Base-by-base conservation (phyloP, 2,329 filamentous ascomycete genomes). In the Phaeophleospora eucalypticola region DNA sequence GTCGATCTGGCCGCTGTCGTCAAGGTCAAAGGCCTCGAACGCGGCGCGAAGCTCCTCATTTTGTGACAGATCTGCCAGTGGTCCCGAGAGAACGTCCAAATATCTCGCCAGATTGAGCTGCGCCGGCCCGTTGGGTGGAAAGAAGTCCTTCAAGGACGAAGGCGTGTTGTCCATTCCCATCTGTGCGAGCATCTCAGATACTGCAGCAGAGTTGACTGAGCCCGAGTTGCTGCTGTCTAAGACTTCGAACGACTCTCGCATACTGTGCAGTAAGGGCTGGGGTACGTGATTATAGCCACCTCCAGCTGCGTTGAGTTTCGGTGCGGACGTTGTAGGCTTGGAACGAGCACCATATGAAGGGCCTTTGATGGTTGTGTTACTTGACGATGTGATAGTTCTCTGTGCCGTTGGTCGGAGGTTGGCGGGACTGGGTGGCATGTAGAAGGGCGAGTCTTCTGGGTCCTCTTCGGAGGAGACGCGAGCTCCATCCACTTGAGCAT, bases 11-110 rank as follows among this genome's bases (percentile, higher is more conserved):
- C 93, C 93, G 60, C 87, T 93, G 65, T 98, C 93, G 53, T 95
- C 89, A 52, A 95, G 87, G 63, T 98, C 93, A 64, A 97, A 97
- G 0, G 93, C 93, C 2, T 89, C 89, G 58, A 98, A 91, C 0
- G 93, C 93, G 1, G 89, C 91, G 16, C 89, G 73, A 8, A 98
- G 78, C 64, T 98, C 93, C 14, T 82, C 78, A 17, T 82, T 80
- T 0, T 87, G 83, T 0, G 88, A 94, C 15, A 97, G 74, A 0
- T 83, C 79, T 1, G 82, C 80, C 2, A 97, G 74, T 2, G 87
- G 78, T 8, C 81, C 79, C 1, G 90, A 87, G 2, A 98, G 74
- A 1, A 83, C 84, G 63, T 89, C 91, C 17, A 98, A 77, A 65
- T 95, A 98, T 3, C 83, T 81, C 0, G 90, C 87, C 34, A 98